Percentiles rank a stretch among this genome's conserved stretches.
Conservation (phyloP, 164 flowering plant genomes). For the Aristolochia californica region DNA sequence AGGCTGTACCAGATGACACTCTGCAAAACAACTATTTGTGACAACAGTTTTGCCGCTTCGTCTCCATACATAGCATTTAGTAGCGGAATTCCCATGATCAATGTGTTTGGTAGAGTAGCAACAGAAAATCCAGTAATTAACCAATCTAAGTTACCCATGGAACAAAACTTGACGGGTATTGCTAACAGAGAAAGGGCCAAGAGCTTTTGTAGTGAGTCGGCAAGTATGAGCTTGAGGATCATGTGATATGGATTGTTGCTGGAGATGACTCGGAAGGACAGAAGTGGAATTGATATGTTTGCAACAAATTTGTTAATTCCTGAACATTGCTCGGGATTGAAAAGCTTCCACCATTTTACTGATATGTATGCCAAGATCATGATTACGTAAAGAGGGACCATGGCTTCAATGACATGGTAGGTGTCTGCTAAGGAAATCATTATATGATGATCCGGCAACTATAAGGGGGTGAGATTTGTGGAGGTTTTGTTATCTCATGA, state of each 20-base stretch:
- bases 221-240: slow-evolving; percentile 49
- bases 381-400: slow-evolving; percentile 56
- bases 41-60: slow-evolving; percentile 36
- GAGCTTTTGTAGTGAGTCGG: slow-evolving; percentile 60
- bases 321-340: slow-evolving; percentile 70
- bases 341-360: slow-evolving; percentile 62
- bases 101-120: slow-evolving; percentile 67
- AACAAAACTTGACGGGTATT: slow-evolving; percentile 25
- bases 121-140: slow-evolving; percentile 64
- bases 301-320: slow-evolving; percentile 87
- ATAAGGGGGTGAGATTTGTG: neutral
- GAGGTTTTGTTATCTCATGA: no score
- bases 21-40: slow-evolving; percentile 69
- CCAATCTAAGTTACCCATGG: slow-evolving; percentile 35
- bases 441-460: neutral
- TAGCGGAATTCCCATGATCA: slow-evolving; percentile 73
- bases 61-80: slow-evolving; percentile 64
- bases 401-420: slow-evolving; percentile 53
- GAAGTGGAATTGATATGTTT: slow-evolving; percentile 59
- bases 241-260: slow-evolving; percentile 54
- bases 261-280: slow-evolving; percentile 57
- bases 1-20: slow-evolving; percentile 69
- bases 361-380: slow-evolving; percentile 66
- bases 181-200: slow-evolving; percentile 29
- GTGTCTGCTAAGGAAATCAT: slow-evolving; percentile 51